phyloP scores from a whole-genome alignment of 306 rosid species.

The Vigna angularis region DNA sequence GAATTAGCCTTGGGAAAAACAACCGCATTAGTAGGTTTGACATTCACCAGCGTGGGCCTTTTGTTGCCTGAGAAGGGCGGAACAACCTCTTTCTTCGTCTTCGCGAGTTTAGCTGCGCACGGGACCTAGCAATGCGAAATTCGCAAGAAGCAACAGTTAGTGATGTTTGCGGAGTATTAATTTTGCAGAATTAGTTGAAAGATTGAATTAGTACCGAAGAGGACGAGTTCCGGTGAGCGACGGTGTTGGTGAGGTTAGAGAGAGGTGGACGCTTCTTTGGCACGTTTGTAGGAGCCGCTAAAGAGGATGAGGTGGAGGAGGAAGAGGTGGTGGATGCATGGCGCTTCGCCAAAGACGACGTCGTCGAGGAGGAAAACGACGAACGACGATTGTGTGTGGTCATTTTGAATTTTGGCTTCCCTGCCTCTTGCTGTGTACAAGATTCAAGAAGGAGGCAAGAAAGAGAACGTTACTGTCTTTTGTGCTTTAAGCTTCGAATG shows the following conservation, averaged over 20 bases:
- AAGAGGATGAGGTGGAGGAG: conserved; percentile 52
- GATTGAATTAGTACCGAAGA: conserved; percentile 51
- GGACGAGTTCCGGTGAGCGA: conserved; percentile 50
- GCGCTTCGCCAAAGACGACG: conserved; percentile 82
- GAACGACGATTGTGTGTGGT: conserved; percentile 77
- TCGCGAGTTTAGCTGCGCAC: conserved; percentile 62
- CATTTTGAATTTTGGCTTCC: conserved; percentile 46
- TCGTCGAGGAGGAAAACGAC: conserved; percentile 74
- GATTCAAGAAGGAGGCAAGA: conserved; percentile 34
- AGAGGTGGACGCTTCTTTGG: conserved; percentile 88
- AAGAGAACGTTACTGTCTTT: conserved; percentile 30
- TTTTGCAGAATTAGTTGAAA: background rate
- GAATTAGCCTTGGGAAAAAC: conserved; percentile 54
- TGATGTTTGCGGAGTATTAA: background rate
- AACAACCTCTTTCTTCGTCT: conserved; percentile 65
- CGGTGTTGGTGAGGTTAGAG: conserved; percentile 72
- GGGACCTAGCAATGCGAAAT: conserved; percentile 60
- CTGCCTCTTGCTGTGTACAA: background rate
- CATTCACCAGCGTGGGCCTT: conserved; percentile 43
- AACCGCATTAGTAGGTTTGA: conserved; percentile 50
- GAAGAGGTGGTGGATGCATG: conserved; percentile 65
- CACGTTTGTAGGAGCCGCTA: background rate
- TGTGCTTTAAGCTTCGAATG: conserved; percentile 21
- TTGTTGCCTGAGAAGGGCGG: conserved; percentile 43
- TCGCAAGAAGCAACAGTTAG: background rate